phyloP scores from a whole-genome alignment of 192 early-diverging fungal species.

The Coemansia sp. region DNA sequence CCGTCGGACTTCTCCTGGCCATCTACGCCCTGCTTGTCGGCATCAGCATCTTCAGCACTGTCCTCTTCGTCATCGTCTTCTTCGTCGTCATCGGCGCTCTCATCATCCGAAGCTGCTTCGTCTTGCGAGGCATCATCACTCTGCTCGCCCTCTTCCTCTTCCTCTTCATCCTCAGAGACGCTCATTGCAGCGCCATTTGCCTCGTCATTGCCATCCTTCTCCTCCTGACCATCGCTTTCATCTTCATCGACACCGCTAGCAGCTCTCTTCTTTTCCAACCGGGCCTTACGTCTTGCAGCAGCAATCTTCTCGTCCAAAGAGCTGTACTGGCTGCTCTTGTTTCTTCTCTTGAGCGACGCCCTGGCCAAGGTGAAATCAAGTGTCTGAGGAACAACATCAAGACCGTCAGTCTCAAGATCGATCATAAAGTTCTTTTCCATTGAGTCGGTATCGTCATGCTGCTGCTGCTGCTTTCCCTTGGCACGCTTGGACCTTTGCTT shows the following conservation, averaged over 20 bases:
- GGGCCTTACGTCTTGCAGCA: constrained; percentile 17
- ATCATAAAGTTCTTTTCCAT: constrained; percentile 77
- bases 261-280: constrained; percentile 21
- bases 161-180: constrained; percentile 1
- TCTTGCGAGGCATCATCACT: not conserved
- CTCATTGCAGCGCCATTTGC: constrained; percentile 3
- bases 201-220: no score
- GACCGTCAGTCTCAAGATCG: constrained; percentile 67
- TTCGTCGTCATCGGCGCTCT: not conserved
- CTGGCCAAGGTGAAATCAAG: constrained; percentile 83
- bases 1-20: constrained; percentile 28
- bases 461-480: not conserved
- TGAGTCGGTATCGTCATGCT: constrained; percentile 38
- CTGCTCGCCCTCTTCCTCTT: not conserved
- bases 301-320: constrained; percentile 53
- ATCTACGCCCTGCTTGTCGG: no score
- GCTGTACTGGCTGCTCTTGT: constrained; percentile 40
- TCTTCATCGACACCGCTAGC: constrained; percentile 31
- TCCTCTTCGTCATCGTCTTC: constrained; percentile 22
- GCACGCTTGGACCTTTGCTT: constrained; percentile 14
- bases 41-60: no score
- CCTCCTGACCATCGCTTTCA: constrained; percentile 16
- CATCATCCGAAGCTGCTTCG: not conserved
- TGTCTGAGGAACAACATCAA: constrained; percentile 57
- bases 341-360: constrained; percentile 64